These are phyloP conservation scores for Kregervanrija pseudodelftensis DNA, from an alignment of 805 yeast species.

Conservation along the genomic window DNA sequence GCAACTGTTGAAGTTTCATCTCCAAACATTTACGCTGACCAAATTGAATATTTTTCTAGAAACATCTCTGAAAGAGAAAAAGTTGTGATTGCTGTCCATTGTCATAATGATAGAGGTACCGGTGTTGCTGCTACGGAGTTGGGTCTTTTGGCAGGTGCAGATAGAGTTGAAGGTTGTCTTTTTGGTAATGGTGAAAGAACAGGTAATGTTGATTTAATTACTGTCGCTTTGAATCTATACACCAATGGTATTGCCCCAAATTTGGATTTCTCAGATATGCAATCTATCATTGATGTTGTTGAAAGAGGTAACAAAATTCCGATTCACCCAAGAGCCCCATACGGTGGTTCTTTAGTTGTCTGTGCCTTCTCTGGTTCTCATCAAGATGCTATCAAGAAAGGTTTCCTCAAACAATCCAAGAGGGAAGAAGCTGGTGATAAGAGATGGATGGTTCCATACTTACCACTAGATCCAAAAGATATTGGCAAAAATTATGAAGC, in stretches of 20 bases:
- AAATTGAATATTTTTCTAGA: constrained; percentile 65
- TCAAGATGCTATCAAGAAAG: constrained; percentile 32
- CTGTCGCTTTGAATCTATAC: constrained; percentile 70
- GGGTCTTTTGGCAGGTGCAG: constrained; percentile 77
- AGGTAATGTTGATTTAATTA: constrained; percentile 73
- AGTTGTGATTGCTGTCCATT: constrained; percentile 61
- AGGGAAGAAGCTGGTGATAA: constrained; percentile 41
- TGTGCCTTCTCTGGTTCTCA: constrained; percentile 66
- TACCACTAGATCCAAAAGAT: constrained; percentile 77
- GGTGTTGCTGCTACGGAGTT: constrained; percentile 80
- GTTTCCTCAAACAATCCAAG: constrained; percentile 40
- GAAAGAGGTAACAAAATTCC: constrained; percentile 77
- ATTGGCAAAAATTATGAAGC: constrained; percentile 79
- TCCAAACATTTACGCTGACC: constrained; percentile 76
- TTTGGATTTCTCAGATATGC: constrained; percentile 64
- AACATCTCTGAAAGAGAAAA: constrained; percentile 67
- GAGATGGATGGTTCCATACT: constrained; percentile 66
- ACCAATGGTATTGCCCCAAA: constrained; percentile 71
- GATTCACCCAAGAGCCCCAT: constrained; percentile 69
- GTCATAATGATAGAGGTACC: constrained; percentile 78
- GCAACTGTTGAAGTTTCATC: constrained; percentile 75
- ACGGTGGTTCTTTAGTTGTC: constrained; percentile 72
- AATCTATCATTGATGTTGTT: constrained; percentile 57
- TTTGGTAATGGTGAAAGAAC: constrained; percentile 84
- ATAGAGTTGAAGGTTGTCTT: constrained; percentile 77